phyloP scores from a whole-genome alignment of 306 rosid genomes.

The Begonia peltatifolia region DNA sequence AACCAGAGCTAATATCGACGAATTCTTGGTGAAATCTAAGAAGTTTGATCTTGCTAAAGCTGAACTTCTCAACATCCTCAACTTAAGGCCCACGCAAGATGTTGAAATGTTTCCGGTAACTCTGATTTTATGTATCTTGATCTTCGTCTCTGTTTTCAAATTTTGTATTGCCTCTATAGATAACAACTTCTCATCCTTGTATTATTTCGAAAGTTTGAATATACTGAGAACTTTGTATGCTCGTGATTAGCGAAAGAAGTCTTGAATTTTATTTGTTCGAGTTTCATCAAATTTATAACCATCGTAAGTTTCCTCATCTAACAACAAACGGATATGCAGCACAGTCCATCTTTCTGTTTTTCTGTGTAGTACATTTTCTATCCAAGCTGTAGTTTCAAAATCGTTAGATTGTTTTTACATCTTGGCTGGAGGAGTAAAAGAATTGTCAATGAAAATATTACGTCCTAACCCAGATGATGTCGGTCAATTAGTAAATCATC shows the following conservation, averaged over 20 bases:
- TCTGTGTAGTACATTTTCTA: no score
- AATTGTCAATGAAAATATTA: no score
- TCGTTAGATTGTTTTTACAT: no score
- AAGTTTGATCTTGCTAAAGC: conserved; percentile 50
- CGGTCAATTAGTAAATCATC: no score
- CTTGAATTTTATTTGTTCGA: neutral
- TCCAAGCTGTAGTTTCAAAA: no score
- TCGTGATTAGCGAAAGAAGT: neutral
- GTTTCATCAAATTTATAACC: neutral
- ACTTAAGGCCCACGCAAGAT: conserved; percentile 32
- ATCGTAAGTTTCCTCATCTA: no score
- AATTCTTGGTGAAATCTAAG: conserved; percentile 33
- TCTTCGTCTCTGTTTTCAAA: conserved; percentile 1
- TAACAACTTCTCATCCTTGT: no score
- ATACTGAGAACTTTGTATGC: neutral
- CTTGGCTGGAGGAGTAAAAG: no score
- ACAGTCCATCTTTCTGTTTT: no score
- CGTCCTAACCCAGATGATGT: no score
- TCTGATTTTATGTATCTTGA: neutral
- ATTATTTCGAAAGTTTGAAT: neutral
- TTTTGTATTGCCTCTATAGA: no score
- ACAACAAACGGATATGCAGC: no score
- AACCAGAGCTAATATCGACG: conserved; percentile 35
- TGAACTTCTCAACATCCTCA: conserved; percentile 58
- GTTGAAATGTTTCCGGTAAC: conserved; percentile 44